Evolutionary conservation across 2,329 filamentous ascomycete species (phyloP).

Genomic region (Periglandula ipomoeae): DNA sequence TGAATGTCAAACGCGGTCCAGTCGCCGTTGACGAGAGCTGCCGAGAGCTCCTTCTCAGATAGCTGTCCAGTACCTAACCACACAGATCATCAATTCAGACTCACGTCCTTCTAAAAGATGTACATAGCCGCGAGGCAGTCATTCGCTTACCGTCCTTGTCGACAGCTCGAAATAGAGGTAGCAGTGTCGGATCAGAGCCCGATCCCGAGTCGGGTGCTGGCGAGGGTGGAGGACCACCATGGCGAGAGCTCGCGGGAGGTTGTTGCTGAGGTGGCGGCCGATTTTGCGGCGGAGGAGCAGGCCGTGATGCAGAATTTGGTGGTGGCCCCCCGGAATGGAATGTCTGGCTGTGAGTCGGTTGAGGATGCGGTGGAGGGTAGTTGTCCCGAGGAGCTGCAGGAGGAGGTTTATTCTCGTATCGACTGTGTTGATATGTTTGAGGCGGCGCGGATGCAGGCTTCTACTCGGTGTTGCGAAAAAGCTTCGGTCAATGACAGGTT

Average conservation of each 20-base stretch:
- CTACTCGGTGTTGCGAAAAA: constrained; percentile 12
- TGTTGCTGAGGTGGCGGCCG: constrained; percentile 27
- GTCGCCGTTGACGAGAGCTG: constrained; percentile 91
- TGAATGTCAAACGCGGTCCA: constrained; percentile 89
- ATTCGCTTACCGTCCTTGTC: constrained; percentile 63
- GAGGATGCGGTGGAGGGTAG: constrained; percentile 1
- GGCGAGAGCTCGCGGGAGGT: constrained; percentile 45
- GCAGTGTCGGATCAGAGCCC: constrained; percentile 61
- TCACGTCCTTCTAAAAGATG: neutral
- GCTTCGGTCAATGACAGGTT: neutral
- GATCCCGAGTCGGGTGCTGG: constrained; percentile 42
- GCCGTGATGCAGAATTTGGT: constrained; percentile 20
- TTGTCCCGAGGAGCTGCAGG: constrained; percentile 19
- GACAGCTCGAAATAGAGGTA: constrained; percentile 81
- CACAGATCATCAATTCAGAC: neutral
- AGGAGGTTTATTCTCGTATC: constrained; percentile 41
- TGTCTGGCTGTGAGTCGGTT: constrained; percentile 4
- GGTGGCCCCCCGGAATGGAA: neutral
- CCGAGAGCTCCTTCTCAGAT: constrained; percentile 76
- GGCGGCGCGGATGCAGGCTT: constrained; percentile 25
- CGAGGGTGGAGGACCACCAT: constrained; percentile 55
- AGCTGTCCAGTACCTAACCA: constrained; percentile 63
- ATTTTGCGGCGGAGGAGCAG: constrained; percentile 16
- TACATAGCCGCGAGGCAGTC: neutral
- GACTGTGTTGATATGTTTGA: constrained; percentile 18